Conservation (phyloP, 768 basidiomycete species). For the Coprinopsis marcescibilis region DNA sequence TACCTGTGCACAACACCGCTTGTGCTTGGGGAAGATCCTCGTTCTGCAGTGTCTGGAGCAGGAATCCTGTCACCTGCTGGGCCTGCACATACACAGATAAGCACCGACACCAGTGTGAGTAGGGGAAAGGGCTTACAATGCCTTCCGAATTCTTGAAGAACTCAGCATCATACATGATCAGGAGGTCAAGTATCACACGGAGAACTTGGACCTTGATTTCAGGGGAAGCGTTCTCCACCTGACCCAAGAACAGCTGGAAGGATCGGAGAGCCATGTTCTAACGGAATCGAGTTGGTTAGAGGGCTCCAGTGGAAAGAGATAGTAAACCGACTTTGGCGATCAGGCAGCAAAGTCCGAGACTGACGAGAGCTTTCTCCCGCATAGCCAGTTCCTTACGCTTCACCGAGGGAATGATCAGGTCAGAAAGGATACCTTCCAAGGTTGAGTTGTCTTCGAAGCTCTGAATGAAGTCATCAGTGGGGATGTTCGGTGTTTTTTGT, state of each 20-base stretch:
- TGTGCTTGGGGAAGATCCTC: slow-evolving; percentile 72
- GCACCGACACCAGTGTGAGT: neutral
- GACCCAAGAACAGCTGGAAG: slow-evolving; percentile 83
- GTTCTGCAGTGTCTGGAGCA: slow-evolving; percentile 49
- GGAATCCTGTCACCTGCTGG: slow-evolving; percentile 38
- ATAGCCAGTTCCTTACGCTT: slow-evolving; percentile 80
- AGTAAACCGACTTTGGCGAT: slow-evolving; percentile 69
- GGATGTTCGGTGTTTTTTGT: slow-evolving; percentile 12
- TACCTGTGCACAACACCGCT: slow-evolving; percentile 73
- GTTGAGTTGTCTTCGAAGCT: slow-evolving; percentile 77
- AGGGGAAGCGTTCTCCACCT: slow-evolving; percentile 71
- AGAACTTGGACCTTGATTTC: slow-evolving; percentile 73
- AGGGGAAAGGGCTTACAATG: slow-evolving; percentile 26
- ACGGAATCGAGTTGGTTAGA: neutral
- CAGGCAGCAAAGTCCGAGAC: slow-evolving; percentile 79
- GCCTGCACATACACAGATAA: slow-evolving; percentile 20
- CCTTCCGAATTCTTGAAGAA: slow-evolving; percentile 53
- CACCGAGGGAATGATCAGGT: slow-evolving; percentile 88
- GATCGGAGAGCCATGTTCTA: slow-evolving; percentile 58
- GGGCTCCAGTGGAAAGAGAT: neutral
- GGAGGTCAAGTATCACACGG: slow-evolving; percentile 83
- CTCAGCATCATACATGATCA: slow-evolving; percentile 84
- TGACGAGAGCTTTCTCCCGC: slow-evolving; percentile 74
- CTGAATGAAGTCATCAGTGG: slow-evolving; percentile 28
- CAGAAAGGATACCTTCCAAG: slow-evolving; percentile 71